Percentiles rank a stretch among this genome's conserved stretches.
Evolutionary conservation across 352 stramenopile genomes (phyloP).

Genomic region (Stramenopiles sp.): DNA sequence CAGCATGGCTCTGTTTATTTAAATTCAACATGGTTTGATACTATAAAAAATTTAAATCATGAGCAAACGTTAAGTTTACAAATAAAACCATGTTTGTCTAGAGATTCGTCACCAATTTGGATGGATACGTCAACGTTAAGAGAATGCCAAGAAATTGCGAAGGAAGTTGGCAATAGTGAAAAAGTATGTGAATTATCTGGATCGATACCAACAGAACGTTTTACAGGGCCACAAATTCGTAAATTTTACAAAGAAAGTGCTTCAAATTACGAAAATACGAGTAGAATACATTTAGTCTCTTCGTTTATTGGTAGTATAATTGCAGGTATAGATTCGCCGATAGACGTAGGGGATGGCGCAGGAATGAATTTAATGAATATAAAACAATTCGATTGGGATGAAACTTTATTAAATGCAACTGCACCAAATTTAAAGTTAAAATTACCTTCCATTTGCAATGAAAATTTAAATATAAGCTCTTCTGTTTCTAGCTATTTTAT

Average conservation of each 20-base stretch:
- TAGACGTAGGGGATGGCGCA: background rate
- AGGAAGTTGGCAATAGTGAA: background rate
- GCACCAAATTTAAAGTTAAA: background rate
- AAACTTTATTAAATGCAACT: background rate
- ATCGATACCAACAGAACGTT: background rate
- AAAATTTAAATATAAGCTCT: background rate
- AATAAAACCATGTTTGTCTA: background rate
- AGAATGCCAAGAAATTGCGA: background rate
- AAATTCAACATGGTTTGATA: background rate
- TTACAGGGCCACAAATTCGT: background rate
- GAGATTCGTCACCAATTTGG: background rate
- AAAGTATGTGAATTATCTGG: background rate
- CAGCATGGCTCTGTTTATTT: conserved; percentile 1
- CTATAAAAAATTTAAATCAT: background rate
- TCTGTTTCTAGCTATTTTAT: background rate
- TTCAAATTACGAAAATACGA: background rate
- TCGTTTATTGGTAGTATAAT: background rate
- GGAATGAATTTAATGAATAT: background rate
- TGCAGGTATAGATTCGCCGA: background rate
- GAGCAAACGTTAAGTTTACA: background rate
- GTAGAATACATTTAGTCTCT: background rate
- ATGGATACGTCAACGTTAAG: background rate
- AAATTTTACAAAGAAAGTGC: background rate
- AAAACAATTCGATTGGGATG: background rate
- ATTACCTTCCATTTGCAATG: background rate